phyloP scores from a whole-genome alignment of 306 rosid genomes.

The Morella rubra region DNA sequence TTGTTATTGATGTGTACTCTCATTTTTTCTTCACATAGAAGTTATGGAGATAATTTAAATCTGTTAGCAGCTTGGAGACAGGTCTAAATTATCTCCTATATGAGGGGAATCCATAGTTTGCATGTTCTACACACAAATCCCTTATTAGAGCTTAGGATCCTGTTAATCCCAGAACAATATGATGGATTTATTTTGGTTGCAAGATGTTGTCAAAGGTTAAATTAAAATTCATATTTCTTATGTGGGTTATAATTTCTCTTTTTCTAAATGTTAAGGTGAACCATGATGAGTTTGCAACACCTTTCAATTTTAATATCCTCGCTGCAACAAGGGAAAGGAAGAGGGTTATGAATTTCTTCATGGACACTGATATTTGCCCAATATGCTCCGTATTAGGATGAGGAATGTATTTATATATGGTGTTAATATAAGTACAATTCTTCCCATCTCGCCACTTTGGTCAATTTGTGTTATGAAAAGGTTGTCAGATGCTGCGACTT shows the following conservation, averaged over 20 bases:
- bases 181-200: slow-evolving; percentile 12
- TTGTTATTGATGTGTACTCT: slow-evolving; percentile 9
- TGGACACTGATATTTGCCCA: neutral
- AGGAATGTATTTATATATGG: too few relatives aligned
- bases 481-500: slow-evolving; percentile 18
- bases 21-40: neutral
- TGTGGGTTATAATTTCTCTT: neutral
- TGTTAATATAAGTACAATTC: neutral
- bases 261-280: slow-evolving; percentile 1
- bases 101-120: neutral
- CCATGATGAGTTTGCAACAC: neutral
- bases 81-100: neutral
- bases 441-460: neutral
- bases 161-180: neutral
- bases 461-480: too few relatives aligned
- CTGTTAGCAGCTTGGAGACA: neutral
- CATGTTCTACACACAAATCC: neutral
- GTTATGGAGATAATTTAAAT: neutral
- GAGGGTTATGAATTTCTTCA: neutral
- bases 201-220: too few relatives aligned
- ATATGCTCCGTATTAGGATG: neutral
- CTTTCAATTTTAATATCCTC: neutral
- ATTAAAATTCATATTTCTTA: too few relatives aligned
- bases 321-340: neutral
- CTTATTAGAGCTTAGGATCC: neutral